Percentiles rank a stretch among this genome's conserved stretches.
These are phyloP conservation scores for Sporisorium iseilematis-ciliati DNA, from an alignment of 1,284 basidiomycete genomes.

Conservation along the genomic window DNA sequence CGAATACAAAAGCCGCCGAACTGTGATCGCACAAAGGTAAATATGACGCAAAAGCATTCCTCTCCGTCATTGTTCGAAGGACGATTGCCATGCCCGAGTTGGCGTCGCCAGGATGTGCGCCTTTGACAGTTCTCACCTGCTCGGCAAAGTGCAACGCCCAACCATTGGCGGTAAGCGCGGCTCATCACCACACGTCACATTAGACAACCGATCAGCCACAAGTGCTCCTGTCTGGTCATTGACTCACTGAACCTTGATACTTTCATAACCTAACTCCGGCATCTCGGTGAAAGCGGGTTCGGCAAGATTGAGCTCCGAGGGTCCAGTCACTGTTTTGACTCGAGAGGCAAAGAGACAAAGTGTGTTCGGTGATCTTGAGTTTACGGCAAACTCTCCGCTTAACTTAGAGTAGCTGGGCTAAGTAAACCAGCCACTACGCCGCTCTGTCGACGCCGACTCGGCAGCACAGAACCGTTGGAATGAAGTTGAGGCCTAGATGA, in stretches of 20 bases:
- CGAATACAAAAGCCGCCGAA: not conserved
- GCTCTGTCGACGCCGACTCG: not conserved
- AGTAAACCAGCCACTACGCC: not conserved
- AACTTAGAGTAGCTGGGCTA: too few relatives aligned
- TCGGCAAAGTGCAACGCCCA: not conserved
- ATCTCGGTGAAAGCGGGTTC: slow-evolving; percentile 11
- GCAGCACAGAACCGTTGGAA: not conserved
- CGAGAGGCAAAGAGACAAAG: not conserved
- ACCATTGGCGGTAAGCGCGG: not conserved
- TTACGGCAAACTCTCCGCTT: not conserved
- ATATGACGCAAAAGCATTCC: not conserved
- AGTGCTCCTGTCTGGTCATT: not conserved
- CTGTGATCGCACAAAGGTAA: not conserved
- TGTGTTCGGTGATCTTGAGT: not conserved
- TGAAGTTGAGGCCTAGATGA: not conserved
- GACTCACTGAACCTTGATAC: not conserved
- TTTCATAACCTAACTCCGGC: slow-evolving; percentile 5
- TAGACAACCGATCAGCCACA: not conserved
- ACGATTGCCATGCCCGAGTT: not conserved
- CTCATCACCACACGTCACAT: not conserved
- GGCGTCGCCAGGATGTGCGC: not conserved
- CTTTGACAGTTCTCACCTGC: not conserved
- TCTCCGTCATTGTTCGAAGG: not conserved
- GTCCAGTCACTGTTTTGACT: not conserved
- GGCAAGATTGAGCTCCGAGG: slow-evolving; percentile 16